phyloP scores from a whole-genome alignment of 148 eudicot genomes.

The Mesembryanthemum crystallinum region DNA sequence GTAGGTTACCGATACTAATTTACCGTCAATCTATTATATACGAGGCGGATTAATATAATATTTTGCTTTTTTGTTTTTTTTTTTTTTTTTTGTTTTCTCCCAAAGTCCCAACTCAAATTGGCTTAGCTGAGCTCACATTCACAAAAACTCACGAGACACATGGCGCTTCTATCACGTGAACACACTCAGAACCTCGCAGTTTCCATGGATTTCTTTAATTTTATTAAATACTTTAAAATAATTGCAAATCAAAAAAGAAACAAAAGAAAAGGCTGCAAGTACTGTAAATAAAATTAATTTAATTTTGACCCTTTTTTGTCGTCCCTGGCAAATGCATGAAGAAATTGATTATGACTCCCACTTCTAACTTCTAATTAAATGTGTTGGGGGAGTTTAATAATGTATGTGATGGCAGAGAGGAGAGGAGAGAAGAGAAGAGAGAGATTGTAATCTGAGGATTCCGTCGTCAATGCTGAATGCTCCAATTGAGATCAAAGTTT shows the following conservation, averaged over 20 bases:
- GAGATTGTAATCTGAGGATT: too few relatives aligned
- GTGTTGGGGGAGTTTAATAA: background rate
- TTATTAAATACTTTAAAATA: background rate
- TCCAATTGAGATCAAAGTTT: conserved; percentile 7
- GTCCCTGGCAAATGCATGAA: conserved; percentile 6
- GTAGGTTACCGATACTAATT: too few relatives aligned
- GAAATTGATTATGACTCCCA: background rate
- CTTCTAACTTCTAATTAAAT: too few relatives aligned
- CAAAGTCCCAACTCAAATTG: conserved; percentile 23
- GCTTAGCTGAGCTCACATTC: conserved; percentile 4
- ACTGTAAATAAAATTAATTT: background rate
- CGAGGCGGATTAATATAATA: too few relatives aligned
- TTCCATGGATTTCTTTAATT: conserved; percentile 11
- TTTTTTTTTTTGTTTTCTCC: too few relatives aligned
- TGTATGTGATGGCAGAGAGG: conserved; percentile 1
- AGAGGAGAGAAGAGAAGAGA: too few relatives aligned
- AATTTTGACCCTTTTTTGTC: background rate
- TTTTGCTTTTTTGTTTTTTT: too few relatives aligned
- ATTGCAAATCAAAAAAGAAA: background rate
- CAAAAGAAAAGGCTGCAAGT: background rate
- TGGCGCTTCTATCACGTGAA: conserved; percentile 28
- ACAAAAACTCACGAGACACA: conserved; percentile 24
- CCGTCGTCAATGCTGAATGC: background rate
- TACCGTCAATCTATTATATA: too few relatives aligned
- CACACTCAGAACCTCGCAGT: conserved; percentile 21